Evolutionary conservation across 2,329 filamentous ascomycete genomes (phyloP).

Genomic region (Colletotrichum sp.): DNA sequence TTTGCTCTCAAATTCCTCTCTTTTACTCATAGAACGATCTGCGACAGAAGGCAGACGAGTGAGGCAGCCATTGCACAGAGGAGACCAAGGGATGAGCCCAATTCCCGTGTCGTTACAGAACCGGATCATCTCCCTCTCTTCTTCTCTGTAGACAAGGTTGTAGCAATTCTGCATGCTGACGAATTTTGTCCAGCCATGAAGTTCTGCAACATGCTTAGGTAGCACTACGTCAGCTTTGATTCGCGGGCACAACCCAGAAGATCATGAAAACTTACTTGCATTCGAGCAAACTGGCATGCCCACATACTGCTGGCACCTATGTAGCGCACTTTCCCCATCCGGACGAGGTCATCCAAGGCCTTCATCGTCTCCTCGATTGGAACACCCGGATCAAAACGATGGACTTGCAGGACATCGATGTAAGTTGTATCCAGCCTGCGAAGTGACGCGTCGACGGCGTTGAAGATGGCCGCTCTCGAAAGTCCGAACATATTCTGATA

Average conservation of each 20-base stretch:
- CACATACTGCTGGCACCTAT: background rate
- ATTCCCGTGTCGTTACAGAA: background rate
- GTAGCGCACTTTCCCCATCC: background rate
- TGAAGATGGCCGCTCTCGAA: background rate
- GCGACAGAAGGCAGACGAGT: background rate
- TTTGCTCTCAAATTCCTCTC: background rate
- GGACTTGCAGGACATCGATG: background rate
- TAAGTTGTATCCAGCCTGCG: background rate
- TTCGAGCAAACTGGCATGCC: background rate
- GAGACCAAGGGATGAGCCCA: background rate
- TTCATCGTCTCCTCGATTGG: background rate
- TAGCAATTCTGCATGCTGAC: conserved; percentile 3
- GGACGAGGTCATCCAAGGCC: background rate
- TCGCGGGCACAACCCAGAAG: background rate
- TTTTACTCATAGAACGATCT: background rate
- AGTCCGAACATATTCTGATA: background rate
- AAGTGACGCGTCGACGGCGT: background rate
- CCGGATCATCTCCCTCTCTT: background rate
- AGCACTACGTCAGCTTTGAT: background rate
- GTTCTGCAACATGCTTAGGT: background rate
- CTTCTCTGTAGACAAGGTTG: background rate
- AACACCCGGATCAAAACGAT: background rate
- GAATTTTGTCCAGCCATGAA: background rate
- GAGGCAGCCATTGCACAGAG: background rate
- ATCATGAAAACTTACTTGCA: background rate